Evolutionary conservation across 1,139 yeast genomes (phyloP), one percentile per base, ranked within the genome.

Genomic region (Blastobotrys niveus): DNA sequence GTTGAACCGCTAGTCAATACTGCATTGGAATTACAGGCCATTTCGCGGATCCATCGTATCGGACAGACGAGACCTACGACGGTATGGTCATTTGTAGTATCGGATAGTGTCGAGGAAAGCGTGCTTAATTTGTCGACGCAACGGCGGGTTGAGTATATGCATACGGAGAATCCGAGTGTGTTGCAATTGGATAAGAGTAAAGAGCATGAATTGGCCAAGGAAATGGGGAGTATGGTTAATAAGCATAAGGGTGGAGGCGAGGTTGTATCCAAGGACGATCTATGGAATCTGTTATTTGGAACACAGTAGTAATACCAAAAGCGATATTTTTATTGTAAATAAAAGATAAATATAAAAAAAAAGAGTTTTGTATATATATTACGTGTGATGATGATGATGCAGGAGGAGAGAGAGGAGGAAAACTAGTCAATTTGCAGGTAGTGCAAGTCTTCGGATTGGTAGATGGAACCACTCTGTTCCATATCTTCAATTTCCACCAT

Each of bases 1-100:
- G 82, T 95, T 62, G 98, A 91, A 61, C 97, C 97, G 0, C 71
- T 91, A 50, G 82, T 89, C n/a, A 88, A 87, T 57, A 79, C 88
- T 0, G 82, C 95, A 1, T 70, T 88, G 42, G 97, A 91, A 57
- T 63, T 84, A 19, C 98, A 91, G 59, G 96, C 97, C 0, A 82
- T 89, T 46, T 85, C 94, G 36, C 74, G 98, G 53, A 80, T 91
- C 37, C 96, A 89, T 60, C 69, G 98, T 50, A 89, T 91, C 58
- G 98, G 98, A 0, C 98, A 91, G 61, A 76, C 73, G 2, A 69
- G 72, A 34, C 77, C 76, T 15, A 91, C 97, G 0, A 82, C 80
- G 2, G 95, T 91, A 2, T 89, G 96, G 95, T 81, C 84, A 76
- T 87, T 89, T 67, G 80, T 85, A 26, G 82, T 88, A 46, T 78